phyloP scores from a whole-genome alignment of 352 stramenopile species.

The Peronospora tabacina region DNA sequence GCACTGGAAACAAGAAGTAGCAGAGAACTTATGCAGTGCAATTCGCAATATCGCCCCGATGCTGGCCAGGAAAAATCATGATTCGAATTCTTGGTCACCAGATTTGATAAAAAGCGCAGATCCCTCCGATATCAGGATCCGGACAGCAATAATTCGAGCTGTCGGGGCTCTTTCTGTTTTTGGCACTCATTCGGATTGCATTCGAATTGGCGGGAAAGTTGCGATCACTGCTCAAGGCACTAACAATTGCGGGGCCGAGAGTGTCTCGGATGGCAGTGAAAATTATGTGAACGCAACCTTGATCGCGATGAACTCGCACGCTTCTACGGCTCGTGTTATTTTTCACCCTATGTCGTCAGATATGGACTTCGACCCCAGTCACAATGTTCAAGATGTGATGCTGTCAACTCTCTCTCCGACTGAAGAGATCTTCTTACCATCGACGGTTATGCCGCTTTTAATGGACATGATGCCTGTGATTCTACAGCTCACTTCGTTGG shows the following conservation, averaged over 20 bases:
- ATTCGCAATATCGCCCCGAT: slow-evolving; percentile 73
- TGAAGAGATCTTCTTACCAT: slow-evolving; percentile 69
- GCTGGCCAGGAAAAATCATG: slow-evolving; percentile 33
- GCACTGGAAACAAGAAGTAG: slow-evolving; percentile 51
- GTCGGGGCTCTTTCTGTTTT: slow-evolving; percentile 78
- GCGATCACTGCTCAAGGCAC: slow-evolving; percentile 46
- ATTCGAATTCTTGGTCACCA: slow-evolving; percentile 8
- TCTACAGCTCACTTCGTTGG: slow-evolving; percentile 66
- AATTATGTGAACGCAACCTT: slow-evolving; percentile 58
- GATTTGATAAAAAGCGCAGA: slow-evolving; percentile 6
- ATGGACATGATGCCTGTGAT: slow-evolving; percentile 81
- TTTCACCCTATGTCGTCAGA: slow-evolving; percentile 55
- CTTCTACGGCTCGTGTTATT: slow-evolving; percentile 66
- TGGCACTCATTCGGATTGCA: slow-evolving; percentile 75
- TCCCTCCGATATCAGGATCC: slow-evolving; percentile 56
- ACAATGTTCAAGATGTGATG: slow-evolving; percentile 81
- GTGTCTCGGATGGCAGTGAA: slow-evolving; percentile 28
- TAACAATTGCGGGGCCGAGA: slow-evolving; percentile 18
- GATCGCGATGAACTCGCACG: slow-evolving; percentile 59
- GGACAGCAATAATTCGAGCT: slow-evolving; percentile 67
- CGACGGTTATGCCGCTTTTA: slow-evolving; percentile 39
- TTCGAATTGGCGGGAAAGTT: slow-evolving; percentile 74
- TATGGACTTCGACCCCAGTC: slow-evolving; percentile 58
- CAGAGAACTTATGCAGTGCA: slow-evolving; percentile 55
- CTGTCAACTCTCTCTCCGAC: slow-evolving; percentile 55